phyloP scores from a whole-genome alignment of 257 asterid species.

The Solanum peruvianum region DNA sequence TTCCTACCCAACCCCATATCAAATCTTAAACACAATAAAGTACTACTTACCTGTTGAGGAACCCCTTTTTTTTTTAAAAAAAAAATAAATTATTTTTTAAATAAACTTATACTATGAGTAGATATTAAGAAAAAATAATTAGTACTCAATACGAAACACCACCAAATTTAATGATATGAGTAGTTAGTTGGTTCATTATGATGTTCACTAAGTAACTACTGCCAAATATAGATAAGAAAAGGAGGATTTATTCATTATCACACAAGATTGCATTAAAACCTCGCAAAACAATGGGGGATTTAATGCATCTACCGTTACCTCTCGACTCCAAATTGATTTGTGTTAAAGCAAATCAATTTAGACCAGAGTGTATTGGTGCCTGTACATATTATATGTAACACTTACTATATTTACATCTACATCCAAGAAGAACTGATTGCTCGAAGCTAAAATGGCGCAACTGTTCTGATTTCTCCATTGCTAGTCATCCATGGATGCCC shows the following conservation, averaged over 20 bases:
- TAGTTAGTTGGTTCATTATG: neutral
- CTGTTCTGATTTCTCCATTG: neutral
- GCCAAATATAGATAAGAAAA: neutral
- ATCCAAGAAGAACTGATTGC: neutral
- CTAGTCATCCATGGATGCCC: slow-evolving; percentile 11
- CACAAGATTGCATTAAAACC: neutral
- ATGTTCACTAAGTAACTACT: neutral
- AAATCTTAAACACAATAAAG: neutral
- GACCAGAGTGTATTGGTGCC: neutral
- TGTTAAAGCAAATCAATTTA: neutral
- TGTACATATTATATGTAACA: neutral
- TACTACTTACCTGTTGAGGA: neutral
- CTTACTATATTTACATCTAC: neutral
- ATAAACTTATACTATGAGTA: neutral
- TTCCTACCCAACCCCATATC: neutral
- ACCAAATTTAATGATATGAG: neutral
- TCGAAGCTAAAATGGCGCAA: neutral
- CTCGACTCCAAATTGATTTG: neutral
- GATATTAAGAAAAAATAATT: neutral
- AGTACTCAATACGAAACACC: neutral
- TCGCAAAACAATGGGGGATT: neutral
- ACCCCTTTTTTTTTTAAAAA: no score
- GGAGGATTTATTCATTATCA: neutral
- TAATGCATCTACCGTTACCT: neutral
- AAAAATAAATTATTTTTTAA: no score